Evolutionary conservation across 345 rosid genomes (phyloP).

Genomic region (Arabidopsis suecica): DNA sequence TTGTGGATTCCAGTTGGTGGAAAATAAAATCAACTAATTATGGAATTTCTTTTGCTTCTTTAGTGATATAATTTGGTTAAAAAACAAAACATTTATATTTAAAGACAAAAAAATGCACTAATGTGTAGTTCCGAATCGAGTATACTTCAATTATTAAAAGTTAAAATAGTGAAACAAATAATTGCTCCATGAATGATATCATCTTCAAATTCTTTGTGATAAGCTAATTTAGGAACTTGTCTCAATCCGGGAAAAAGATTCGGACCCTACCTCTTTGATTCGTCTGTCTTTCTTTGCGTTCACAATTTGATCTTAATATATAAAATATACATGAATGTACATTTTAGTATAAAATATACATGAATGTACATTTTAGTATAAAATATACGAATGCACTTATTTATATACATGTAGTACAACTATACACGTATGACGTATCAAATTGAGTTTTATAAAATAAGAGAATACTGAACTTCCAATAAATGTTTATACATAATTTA

Average conservation of each 20-base stretch:
- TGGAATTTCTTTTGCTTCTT: neutral
- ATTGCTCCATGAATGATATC: neutral
- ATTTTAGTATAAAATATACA: neutral
- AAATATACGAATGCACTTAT: neutral
- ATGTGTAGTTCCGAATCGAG: neutral
- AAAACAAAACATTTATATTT: neutral
- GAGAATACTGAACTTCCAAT: neutral
- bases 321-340: neutral
- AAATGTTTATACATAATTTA: neutral
- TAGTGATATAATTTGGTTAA: neutral
- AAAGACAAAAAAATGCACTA: too few relatives aligned
- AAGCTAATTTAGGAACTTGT: slow-evolving; percentile 30
- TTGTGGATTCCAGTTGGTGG: neutral
- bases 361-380: neutral
- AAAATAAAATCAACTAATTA: neutral
- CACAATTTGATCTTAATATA: slow-evolving; percentile 10
- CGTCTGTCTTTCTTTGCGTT: neutral
- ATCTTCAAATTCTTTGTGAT: neutral
- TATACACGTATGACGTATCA: neutral
- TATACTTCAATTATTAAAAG: neutral
- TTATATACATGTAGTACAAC: neutral
- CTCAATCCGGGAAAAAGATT: slow-evolving; percentile 12
- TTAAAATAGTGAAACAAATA: neutral
- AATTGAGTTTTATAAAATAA: neutral
- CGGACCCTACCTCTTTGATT: neutral